Evolutionary conservation across 306 rosid genomes (phyloP).

Genomic region (Ormosia semicastrata): DNA sequence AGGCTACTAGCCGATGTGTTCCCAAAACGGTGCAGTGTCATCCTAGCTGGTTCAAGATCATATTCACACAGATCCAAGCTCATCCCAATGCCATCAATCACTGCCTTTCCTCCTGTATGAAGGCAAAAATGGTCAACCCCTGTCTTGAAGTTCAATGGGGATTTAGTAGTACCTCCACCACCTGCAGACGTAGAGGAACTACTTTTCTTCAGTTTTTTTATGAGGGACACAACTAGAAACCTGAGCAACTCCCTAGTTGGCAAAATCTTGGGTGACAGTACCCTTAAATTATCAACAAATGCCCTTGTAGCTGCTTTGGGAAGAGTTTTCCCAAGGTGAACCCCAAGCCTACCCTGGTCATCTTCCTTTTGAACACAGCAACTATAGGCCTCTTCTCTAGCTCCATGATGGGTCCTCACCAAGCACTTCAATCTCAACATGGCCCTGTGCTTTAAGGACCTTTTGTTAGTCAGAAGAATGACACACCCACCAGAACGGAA

Average conservation of each 20-base stretch:
- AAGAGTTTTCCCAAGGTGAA: constrained; percentile 61
- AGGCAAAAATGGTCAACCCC: constrained; percentile 86
- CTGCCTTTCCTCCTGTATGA: constrained; percentile 91
- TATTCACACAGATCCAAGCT: constrained; percentile 58
- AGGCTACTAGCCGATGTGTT: constrained; percentile 87
- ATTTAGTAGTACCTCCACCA: constrained; percentile 25
- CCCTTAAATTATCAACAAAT: constrained; percentile 73
- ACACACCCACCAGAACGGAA: constrained; percentile 83
- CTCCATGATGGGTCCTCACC: constrained; percentile 83
- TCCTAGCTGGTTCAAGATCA: constrained; percentile 87
- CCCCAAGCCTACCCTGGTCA: constrained; percentile 54
- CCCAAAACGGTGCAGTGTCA: constrained; percentile 89
- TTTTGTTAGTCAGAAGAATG: constrained; percentile 58
- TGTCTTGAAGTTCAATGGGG: constrained; percentile 51
- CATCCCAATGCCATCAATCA: constrained; percentile 79
- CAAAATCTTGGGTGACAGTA: constrained; percentile 64
- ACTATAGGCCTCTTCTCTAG: constrained; percentile 60
- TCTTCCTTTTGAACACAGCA: constrained; percentile 80
- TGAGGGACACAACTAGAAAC: constrained; percentile 35
- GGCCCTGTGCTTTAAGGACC: constrained; percentile 35
- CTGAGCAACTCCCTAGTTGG: constrained; percentile 65
- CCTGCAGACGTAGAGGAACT: neutral
- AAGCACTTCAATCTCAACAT: constrained; percentile 58
- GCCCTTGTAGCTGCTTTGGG: constrained; percentile 90
- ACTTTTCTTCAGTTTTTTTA: constrained; percentile 31